phyloP scores from a whole-genome alignment of 2,329 filamentous ascomycete species.

The Chrysoporthe cubensis region DNA sequence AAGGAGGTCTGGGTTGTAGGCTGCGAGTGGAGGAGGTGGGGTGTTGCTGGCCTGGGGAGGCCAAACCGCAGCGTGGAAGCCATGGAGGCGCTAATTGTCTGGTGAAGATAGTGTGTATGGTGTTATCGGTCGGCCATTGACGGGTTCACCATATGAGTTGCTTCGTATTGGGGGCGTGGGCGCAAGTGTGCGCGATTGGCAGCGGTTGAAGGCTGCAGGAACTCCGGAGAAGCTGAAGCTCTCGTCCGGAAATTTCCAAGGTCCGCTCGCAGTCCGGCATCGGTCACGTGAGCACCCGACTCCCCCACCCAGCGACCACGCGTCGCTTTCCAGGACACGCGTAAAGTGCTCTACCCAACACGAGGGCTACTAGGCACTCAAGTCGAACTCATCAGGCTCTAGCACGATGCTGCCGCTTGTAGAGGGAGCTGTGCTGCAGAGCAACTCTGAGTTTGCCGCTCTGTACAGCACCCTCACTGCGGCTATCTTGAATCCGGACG shows the following conservation, averaged over 20 bases:
- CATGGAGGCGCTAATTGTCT: not conserved
- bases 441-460: slow-evolving; percentile 63
- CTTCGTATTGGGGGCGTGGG: not conserved
- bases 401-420: slow-evolving; percentile 61
- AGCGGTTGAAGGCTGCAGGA: not conserved
- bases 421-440: slow-evolving; percentile 56
- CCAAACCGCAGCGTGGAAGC: slow-evolving; percentile 23
- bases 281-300: slow-evolving; percentile 18
- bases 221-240: not conserved
- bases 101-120: not conserved
- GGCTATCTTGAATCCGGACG: slow-evolving; percentile 59
- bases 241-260: not conserved
- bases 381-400: not conserved
- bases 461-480: slow-evolving; percentile 60
- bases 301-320: not conserved
- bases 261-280: not conserved
- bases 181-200: not conserved
- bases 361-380: not conserved
- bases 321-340: not conserved
- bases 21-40: slow-evolving; percentile 1
- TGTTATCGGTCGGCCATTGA: slow-evolving; percentile 10
- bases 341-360: not conserved
- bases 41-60: slow-evolving; percentile 21
- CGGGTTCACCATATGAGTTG: not conserved
- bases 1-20: slow-evolving; percentile 4